A percentile compares a stretch with the other conserved stretches of the same genome.
phyloP scores from a whole-genome alignment of 1,139 yeast genomes.

The Hyphopichia burtonii region DNA sequence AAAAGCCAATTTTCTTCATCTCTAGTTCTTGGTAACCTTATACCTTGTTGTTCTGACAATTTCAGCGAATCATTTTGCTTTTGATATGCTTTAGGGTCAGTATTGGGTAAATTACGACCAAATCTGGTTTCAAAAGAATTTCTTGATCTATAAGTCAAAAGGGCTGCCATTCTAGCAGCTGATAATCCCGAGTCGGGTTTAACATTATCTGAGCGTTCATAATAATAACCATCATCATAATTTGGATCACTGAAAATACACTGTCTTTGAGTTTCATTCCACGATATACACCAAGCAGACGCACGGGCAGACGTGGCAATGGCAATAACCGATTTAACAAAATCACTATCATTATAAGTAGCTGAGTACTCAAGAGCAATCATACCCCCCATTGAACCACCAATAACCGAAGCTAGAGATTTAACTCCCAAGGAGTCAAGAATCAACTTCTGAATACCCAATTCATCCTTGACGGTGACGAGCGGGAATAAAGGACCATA shows the following conservation, averaged over 20 bases:
- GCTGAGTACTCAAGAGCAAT: constrained; percentile 77
- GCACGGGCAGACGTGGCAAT: constrained; percentile 93
- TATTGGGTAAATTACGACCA: constrained; percentile 68
- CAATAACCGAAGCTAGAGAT: constrained; percentile 80
- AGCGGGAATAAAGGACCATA: constrained; percentile 96
- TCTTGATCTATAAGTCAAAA: constrained; percentile 87
- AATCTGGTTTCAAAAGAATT: constrained; percentile 89
- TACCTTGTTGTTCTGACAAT: constrained; percentile 22
- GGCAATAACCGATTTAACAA: constrained; percentile 73
- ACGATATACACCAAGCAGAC: constrained; percentile 97
- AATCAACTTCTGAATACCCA: constrained; percentile 72
- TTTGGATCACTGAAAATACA: constrained; percentile 93
- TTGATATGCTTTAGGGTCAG: constrained; percentile 12
- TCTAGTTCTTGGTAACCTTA: constrained; percentile 36
- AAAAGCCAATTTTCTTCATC: constrained; percentile 48
- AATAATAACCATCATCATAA: constrained; percentile 83
- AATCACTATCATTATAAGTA: constrained; percentile 67
- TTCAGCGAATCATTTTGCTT: constrained; percentile 4
- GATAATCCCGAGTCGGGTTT: constrained; percentile 86
- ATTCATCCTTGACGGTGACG: constrained; percentile 89
- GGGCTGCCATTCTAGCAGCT: constrained; percentile 97
- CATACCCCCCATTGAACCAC: constrained; percentile 99
- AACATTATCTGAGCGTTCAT: constrained; percentile 51
- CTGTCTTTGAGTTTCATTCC: constrained; percentile 99
- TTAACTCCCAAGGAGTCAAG: constrained; percentile 73